Percentiles rank a stretch among this genome's conserved stretches.
phyloP scores from a whole-genome alignment of 1,284 basidiomycete genomes.

The Mycosarcoma maydis region DNA sequence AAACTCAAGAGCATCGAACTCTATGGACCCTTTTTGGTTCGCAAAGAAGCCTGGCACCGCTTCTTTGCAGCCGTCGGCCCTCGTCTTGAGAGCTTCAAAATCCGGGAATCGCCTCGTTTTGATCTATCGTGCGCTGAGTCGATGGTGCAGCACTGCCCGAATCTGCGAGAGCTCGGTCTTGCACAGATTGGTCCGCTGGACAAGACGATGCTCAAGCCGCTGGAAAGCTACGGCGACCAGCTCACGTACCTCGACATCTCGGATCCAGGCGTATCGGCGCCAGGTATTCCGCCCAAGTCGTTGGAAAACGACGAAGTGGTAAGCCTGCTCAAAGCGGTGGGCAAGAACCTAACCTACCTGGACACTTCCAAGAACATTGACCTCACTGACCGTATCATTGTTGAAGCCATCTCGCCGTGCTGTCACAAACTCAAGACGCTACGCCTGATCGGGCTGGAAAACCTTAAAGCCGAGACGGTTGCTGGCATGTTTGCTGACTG shows the following conservation, averaged over 20 bases:
- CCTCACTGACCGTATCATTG: conserved; percentile 73
- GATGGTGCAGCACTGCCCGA: conserved; percentile 75
- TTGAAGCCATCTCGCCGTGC: conserved; percentile 74
- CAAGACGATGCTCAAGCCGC: conserved; percentile 53
- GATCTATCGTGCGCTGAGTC: conserved; percentile 76
- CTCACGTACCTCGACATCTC: conserved; percentile 75
- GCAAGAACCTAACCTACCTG: conserved; percentile 72
- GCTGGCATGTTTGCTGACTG: conserved; percentile 39
- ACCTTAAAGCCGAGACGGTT: conserved; percentile 68
- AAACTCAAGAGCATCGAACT: conserved; percentile 80
- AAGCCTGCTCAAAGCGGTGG: conserved; percentile 72
- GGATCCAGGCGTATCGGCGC: conserved; percentile 69
- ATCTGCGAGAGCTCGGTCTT: conserved; percentile 78
- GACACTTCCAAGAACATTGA: conserved; percentile 74
- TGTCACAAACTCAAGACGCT: conserved; percentile 73
- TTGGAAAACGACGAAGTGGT: conserved; percentile 74
- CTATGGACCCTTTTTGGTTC: conserved; percentile 87
- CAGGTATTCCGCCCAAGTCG: conserved; percentile 66
- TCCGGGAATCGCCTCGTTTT: conserved; percentile 83
- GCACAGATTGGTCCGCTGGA: conserved; percentile 77
- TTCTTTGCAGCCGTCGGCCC: conserved; percentile 76
- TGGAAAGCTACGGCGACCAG: conserved; percentile 68
- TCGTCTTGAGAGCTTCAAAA: conserved; percentile 77
- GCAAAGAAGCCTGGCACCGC: conserved; percentile 77
- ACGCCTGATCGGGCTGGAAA: conserved; percentile 72